A percentile compares a stretch with the other conserved stretches of the same genome.
Conservation (phyloP, 352 stramenopile genomes). For the Achlya hypogyna region DNA sequence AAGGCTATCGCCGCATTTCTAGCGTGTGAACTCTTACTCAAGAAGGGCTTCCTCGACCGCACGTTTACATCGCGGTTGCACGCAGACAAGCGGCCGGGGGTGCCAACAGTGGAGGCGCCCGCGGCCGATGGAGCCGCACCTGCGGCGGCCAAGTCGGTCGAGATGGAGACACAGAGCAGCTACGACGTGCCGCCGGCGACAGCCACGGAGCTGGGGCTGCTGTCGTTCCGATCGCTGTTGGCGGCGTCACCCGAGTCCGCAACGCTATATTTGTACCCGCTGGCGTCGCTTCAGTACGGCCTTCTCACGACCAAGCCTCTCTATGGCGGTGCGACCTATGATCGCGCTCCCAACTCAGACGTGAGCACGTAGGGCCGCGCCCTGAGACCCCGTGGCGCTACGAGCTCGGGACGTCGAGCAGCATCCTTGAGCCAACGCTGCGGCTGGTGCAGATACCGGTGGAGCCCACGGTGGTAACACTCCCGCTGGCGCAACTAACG, state of each 20-base stretch:
- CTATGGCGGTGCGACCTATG: conserved; percentile 25
- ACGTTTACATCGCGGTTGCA: conserved; percentile 61
- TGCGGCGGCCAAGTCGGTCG: conserved; percentile 3
- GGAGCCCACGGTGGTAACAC: conserved; percentile 26
- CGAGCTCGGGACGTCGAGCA: conserved; percentile 59
- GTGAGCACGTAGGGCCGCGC: neutral
- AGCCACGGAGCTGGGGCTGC: conserved; percentile 54
- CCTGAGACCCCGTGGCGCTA: conserved; percentile 75
- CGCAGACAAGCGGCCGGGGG: conserved; percentile 10
- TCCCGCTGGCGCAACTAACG: conserved; percentile 51
- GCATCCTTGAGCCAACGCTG: conserved; percentile 57
- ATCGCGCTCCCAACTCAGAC: neutral
- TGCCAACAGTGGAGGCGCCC: conserved; percentile 22
- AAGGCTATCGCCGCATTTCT: conserved; percentile 81
- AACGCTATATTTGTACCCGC: conserved; percentile 73
- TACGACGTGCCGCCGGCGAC: conserved; percentile 80
- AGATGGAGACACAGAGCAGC: conserved; percentile 71
- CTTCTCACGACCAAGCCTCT: conserved; percentile 69
- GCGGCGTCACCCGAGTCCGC: conserved; percentile 24
- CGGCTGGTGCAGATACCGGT: conserved; percentile 55
- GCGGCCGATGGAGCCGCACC: neutral
- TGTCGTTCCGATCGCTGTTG: conserved; percentile 47
- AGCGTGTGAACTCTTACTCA: conserved; percentile 60
- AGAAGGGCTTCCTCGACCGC: conserved; percentile 55
- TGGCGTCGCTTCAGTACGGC: conserved; percentile 52